Base-by-base conservation (phyloP, 2,329 filamentous ascomycete species). In the Colletotrichum sublineola region DNA sequence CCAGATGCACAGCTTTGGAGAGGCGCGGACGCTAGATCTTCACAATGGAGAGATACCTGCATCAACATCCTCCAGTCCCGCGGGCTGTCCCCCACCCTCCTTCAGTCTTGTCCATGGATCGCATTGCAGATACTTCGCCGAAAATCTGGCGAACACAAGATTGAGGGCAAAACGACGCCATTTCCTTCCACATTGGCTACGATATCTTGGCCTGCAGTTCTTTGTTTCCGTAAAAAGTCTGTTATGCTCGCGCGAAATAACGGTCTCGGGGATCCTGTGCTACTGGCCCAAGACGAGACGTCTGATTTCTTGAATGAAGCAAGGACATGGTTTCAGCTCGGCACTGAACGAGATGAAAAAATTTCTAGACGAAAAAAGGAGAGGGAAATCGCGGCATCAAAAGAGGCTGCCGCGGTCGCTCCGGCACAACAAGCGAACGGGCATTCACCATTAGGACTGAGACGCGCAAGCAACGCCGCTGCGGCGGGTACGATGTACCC, bases 401-500 rank as follows among this genome's bases (percentile, higher is more conserved):
- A 81, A 67, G 86, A 89, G 29, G 78, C 82, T 46, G 81, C 78
- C 85, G 48, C 77, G 79, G 61, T 82, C 88, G 75, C 77, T 79
- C 85, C 81, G 75, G 81, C 80, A 33, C 83, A 79, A 69, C 82
- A 79, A 63, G 76, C 85, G 33, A 88, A 84, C 74, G 87, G 84
- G 1, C 83, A 88, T 62, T 90, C 89, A 9, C 87, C 89, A 8
- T 75, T 87, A 29, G 82, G 84, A 20, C 76, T 88, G 8, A 85
- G 88, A 74, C 83, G 88, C 75, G 81, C 86, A 48, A 87, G 84
- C 74, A 85, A 83, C 31, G 81, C 82, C 8, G 79, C 82, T 15
- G 80, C 83, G 7, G 81, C 84, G 33, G 87, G 88, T 53, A 86
- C 88, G 2, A 90, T 94, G 81, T 94, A 94, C 78, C 92, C 91